Conservation (phyloP, 2,329 filamentous ascomycete species). For the Rhinocladiella similis region DNA sequence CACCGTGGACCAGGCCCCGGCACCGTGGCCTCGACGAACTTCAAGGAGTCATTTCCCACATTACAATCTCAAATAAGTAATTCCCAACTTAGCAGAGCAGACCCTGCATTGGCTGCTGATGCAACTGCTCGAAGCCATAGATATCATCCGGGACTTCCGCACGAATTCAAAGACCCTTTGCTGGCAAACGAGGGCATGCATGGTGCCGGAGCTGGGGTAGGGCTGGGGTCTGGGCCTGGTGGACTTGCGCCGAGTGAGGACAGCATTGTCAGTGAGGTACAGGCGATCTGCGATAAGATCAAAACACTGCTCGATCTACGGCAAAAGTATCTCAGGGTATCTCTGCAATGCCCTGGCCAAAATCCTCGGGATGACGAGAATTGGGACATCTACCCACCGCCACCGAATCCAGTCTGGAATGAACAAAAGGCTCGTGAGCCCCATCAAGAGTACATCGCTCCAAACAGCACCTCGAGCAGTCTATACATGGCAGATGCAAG, state of each 20-base stretch:
- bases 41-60: slow-evolving; percentile 23
- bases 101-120: slow-evolving; percentile 46
- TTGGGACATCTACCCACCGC: slow-evolving; percentile 89
- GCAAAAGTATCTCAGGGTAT: slow-evolving; percentile 84
- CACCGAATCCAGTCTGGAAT: slow-evolving; percentile 88
- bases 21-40: slow-evolving; percentile 11
- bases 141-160: slow-evolving; percentile 52
- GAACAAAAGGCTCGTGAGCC: slow-evolving; percentile 52
- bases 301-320: slow-evolving; percentile 85
- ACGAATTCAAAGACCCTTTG: slow-evolving; percentile 56
- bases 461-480: slow-evolving; percentile 34
- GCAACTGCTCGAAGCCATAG: slow-evolving; percentile 50
- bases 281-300: slow-evolving; percentile 84
- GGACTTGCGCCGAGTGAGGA: slow-evolving; percentile 72
- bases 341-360: slow-evolving; percentile 75
- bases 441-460: slow-evolving; percentile 13
- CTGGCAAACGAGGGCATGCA: slow-evolving; percentile 57
- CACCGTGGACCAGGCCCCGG: slow-evolving; percentile 18
- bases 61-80: slow-evolving; percentile 23
- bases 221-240: slow-evolving; percentile 60
- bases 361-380: slow-evolving; percentile 82
- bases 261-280: slow-evolving; percentile 79
- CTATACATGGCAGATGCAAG: slow-evolving; percentile 27
- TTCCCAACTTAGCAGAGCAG: slow-evolving; percentile 8
- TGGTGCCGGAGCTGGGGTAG: slow-evolving; percentile 59